A percentile compares a stretch with the other conserved stretches of the same genome.
These are phyloP conservation scores for Boletus hoseneyae DNA, from an alignment of 1,284 basidiomycete species.

Conservation along the genomic window DNA sequence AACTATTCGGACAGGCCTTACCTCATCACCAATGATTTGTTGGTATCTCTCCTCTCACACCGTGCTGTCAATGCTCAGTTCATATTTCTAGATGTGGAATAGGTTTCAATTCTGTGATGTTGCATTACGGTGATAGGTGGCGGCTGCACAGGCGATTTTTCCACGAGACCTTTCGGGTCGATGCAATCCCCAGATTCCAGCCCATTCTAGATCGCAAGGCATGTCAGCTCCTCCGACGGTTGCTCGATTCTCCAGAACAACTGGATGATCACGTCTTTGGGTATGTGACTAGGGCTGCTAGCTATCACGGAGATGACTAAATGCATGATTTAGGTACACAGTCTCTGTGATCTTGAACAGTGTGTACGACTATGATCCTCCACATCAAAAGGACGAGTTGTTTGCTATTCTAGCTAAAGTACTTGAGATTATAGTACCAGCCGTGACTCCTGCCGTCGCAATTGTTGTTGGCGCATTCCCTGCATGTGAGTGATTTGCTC, in stretches of 20 bases:
- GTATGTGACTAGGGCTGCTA: not conserved
- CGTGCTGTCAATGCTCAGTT: not conserved
- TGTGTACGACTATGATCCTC: constrained; percentile 17
- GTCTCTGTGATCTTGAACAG: constrained; percentile 8
- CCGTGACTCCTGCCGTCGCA: constrained; percentile 8
- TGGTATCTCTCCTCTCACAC: not conserved
- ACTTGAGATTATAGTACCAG: not conserved
- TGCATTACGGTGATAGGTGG: too few relatives aligned
- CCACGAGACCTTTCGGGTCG: not conserved
- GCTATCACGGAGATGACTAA: not conserved
- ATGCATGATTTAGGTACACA: constrained; percentile 8
- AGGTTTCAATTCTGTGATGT: constrained; percentile 2
- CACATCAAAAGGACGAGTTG: constrained; percentile 9
- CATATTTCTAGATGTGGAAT: not conserved
- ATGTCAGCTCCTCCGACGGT: constrained; percentile 12
- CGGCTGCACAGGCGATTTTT: too few relatives aligned
- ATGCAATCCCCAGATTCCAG: constrained; percentile 2
- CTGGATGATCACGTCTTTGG: constrained; percentile 10
- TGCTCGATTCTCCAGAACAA: constrained; percentile 8
- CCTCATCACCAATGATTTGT: constrained; percentile 14
- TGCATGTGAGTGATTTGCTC: constrained; percentile 5
- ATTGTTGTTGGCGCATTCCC: constrained; percentile 14
- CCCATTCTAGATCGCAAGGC: constrained; percentile 14
- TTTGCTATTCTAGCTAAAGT: not conserved
- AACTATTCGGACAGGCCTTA: constrained; percentile 20